Conservation (phyloP, 106 monocot species). For the Apostasia ramifera region DNA sequence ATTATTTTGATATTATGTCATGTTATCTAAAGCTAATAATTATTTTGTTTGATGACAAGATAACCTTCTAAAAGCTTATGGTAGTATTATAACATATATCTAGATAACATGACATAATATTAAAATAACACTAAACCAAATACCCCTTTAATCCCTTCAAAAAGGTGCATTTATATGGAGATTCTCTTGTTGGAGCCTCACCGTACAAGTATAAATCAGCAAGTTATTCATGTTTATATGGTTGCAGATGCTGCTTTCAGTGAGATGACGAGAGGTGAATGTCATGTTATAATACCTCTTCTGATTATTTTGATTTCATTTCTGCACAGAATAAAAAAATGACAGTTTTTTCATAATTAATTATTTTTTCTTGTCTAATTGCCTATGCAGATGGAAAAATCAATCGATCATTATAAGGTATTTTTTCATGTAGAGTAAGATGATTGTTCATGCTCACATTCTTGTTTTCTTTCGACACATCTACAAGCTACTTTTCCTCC, state of each 20-base stretch:
- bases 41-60: too few species aligned
- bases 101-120: too few species aligned
- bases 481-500: too few species aligned
- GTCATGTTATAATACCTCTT: neutral
- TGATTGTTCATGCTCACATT: too few species aligned
- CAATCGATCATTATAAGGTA: slow-evolving; percentile 94
- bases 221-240: slow-evolving; percentile 59
- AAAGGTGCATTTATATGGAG: slow-evolving; percentile 54
- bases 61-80: too few species aligned
- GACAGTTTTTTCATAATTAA: neutral
- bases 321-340: too few species aligned
- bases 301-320: too few species aligned
- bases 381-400: slow-evolving; percentile 52
- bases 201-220: slow-evolving; percentile 37
- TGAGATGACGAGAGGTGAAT: slow-evolving; percentile 68
- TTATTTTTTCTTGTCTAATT: neutral
- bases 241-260: slow-evolving; percentile 61
- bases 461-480: too few species aligned
- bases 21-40: too few species aligned
- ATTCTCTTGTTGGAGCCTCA: slow-evolving; percentile 38
- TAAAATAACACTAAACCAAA: too few species aligned
- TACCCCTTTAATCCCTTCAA: slow-evolving; percentile 84
- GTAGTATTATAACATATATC: too few species aligned
- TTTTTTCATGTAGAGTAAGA: neutral
- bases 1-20: too few species aligned